Base-by-base conservation (phyloP, 768 basidiomycete genomes). In the Boletus barrowsii region DNA sequence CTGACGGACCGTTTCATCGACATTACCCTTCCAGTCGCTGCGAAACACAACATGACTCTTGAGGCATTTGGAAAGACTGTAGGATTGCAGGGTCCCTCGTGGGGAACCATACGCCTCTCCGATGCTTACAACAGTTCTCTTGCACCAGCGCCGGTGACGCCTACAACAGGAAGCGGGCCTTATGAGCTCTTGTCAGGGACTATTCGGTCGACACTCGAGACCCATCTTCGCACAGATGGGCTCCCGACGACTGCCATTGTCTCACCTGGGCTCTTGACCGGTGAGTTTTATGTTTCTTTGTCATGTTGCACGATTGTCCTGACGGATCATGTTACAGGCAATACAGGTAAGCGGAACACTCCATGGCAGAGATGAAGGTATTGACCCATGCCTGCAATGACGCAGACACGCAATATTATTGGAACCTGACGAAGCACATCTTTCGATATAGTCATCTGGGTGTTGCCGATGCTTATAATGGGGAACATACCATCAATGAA, bases 371-470 rank as follows among this genome's bases (percentile, higher is more conserved):
- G 33, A 60, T 62, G 57, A 62, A 49, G 39, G 42, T 13, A 24
- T 35, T 60, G 55, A 71, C 20, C 54, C 55, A 51, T 52, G 54
- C 18, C 7, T 54, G 41, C 43, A 18, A 52, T 49, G 44, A 47
- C 40, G 3, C 57, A 76, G 77, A 81, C 60, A 80, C 80, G 15
- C 58, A 65, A 40, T 68, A 69, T 47, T 78, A 79, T 47, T 78
- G 77, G 79, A 68, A 69, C 50, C 70, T 81, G 24, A 77, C 79
- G 20, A 59, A 57, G 33, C 72, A 79, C 56, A 79, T 79, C 53
- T 77, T 77, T 67, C 77, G 78, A 37, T 81, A 77, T 60, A 67
- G 67, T 15, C 76, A 76, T 59, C 52, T 56, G 20, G 61, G 57
- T 36, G 48, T 29, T 22, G 22, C 32, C 32, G 65, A 63, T 42